Conservation (phyloP, 2,329 filamentous ascomycete genomes). For the Exophiala lecanii-corni region DNA sequence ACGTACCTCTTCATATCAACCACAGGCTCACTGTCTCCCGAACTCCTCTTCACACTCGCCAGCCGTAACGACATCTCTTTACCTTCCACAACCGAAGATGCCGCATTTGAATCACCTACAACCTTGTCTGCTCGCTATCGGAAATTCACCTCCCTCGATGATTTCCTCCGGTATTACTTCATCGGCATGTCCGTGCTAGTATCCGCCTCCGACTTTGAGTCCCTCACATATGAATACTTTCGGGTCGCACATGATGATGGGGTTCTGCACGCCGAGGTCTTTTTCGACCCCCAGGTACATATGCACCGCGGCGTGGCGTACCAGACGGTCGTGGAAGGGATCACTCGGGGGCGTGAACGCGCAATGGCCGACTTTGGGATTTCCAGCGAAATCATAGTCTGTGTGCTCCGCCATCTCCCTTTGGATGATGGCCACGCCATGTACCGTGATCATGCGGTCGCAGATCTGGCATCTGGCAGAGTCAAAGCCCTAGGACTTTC, state of each 20-base stretch:
- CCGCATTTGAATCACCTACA: constrained; percentile 58
- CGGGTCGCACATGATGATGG: constrained; percentile 58
- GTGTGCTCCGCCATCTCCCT: constrained; percentile 55
- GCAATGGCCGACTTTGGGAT: constrained; percentile 60
- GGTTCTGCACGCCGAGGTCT: constrained; percentile 70
- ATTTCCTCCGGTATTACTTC: constrained; percentile 74
- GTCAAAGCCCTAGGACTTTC: constrained; percentile 64
- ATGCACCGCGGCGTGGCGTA: constrained; percentile 60
- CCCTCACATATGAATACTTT: constrained; percentile 70
- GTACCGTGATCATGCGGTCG: constrained; percentile 19
- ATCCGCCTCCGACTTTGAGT: constrained; percentile 63
- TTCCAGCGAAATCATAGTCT: constrained; percentile 64
- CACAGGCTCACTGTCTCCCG: constrained; percentile 56
- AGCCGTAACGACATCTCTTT: constrained; percentile 61
- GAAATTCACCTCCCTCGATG: constrained; percentile 65
- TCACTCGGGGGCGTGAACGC: constrained; percentile 55
- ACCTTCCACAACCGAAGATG: constrained; percentile 49
- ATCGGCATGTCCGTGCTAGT: constrained; percentile 68
- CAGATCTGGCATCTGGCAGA: constrained; percentile 45
- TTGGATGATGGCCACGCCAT: constrained; percentile 15
- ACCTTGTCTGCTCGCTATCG: constrained; percentile 61
- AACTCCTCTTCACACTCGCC: constrained; percentile 66
- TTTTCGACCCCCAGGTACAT: constrained; percentile 78
- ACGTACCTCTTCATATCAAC: no score
- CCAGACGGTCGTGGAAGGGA: constrained; percentile 59